Percentiles rank a stretch among this genome's conserved stretches.
phyloP scores from a whole-genome alignment of 2,329 filamentous ascomycete genomes.

The Purpureocillium takamizusanense region DNA sequence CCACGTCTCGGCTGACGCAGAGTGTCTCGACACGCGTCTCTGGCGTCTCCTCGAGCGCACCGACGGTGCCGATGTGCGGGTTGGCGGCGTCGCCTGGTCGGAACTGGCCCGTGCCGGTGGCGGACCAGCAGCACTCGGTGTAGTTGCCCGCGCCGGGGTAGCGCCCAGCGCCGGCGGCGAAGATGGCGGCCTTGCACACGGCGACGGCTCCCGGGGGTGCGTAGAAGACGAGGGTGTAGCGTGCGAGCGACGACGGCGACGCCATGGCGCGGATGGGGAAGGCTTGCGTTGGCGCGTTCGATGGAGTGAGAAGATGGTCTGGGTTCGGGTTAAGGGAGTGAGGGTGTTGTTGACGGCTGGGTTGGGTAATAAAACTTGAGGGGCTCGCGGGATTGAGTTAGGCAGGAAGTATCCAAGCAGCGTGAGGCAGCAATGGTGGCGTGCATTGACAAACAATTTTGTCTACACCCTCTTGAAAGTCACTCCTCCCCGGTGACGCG shows the following conservation, averaged over 20 bases:
- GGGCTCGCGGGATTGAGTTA: no score
- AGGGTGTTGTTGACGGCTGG: not conserved
- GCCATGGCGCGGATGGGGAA: not conserved
- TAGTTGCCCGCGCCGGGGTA: constrained; percentile 43
- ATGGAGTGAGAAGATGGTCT: not conserved
- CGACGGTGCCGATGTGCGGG: constrained; percentile 51
- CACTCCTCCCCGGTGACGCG: no score
- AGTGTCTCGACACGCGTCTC: constrained; percentile 57
- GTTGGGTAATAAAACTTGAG: no score
- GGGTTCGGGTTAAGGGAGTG: not conserved
- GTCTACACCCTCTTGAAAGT: no score
- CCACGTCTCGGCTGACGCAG: constrained; percentile 49
- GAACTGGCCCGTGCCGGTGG: constrained; percentile 55
- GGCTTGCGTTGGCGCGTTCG: not conserved
- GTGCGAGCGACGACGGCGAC: constrained; percentile 1
- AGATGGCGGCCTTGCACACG: constrained; percentile 46
- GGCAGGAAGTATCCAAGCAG: no score
- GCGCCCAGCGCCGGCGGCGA: constrained; percentile 47
- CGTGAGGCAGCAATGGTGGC: no score
- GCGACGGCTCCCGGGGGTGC: constrained; percentile 33
- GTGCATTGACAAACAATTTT: no score
- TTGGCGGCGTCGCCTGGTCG: constrained; percentile 51
- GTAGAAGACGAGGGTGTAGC: constrained; percentile 39
- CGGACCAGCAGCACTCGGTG: constrained; percentile 43
- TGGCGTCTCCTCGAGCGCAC: constrained; percentile 46